phyloP scores from a whole-genome alignment of 2,329 filamentous ascomycete genomes.

The Xylaria sp. region DNA sequence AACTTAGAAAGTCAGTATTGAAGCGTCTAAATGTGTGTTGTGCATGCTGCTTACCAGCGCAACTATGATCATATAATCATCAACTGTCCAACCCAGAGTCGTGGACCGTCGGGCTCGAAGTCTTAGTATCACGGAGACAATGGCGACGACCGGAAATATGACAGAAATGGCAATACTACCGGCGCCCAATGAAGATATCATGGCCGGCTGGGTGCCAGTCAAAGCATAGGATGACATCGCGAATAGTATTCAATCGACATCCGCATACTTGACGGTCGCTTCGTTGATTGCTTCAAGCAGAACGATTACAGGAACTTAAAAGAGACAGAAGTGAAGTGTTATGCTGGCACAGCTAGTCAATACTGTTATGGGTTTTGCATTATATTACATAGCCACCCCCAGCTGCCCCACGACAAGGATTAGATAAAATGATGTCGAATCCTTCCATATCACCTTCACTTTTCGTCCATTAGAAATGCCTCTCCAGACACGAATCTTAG shows the following conservation, averaged over 20 bases:
- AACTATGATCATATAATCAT: constrained; percentile 16
- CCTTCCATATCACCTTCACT: constrained; percentile 11
- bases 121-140: constrained; percentile 4
- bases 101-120: not conserved
- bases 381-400: constrained; percentile 14
- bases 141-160: constrained; percentile 5
- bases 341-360: not conserved
- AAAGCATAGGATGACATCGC: not conserved
- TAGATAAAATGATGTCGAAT: constrained; percentile 4
- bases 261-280: not conserved
- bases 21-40: not conserved
- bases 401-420: constrained; percentile 1
- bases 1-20: constrained; percentile 6
- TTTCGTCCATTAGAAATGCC: not conserved
- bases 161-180: constrained; percentile 1
- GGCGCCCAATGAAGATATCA: constrained; percentile 2
- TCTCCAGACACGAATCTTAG: too few relatives aligned
- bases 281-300: not conserved
- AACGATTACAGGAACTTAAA: not conserved
- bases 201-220: not conserved
- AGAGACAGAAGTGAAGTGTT: not conserved
- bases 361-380: not conserved
- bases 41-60: not conserved
- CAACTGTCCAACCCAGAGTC: constrained; percentile 1
- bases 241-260: not conserved